Percentiles rank a stretch among this genome's conserved stretches.
These are phyloP conservation scores for Sarocladium brachiariae DNA, from an alignment of 2,329 filamentous ascomycete species.

Conservation along the genomic window DNA sequence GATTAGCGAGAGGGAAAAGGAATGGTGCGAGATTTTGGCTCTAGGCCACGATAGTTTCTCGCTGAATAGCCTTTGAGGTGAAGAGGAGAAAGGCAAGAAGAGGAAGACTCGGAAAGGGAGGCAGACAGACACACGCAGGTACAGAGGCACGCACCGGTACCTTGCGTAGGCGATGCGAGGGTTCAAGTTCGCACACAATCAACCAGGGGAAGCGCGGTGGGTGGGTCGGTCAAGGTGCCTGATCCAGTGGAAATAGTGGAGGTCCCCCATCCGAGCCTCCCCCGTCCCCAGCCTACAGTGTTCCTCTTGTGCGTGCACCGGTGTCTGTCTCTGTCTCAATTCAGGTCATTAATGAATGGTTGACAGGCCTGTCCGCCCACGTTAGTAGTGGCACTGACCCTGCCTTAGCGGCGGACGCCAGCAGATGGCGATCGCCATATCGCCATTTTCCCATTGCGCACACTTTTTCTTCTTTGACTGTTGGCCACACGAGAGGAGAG, in stretches of 20 bases:
- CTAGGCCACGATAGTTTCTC: constrained; percentile 3
- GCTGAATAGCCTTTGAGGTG: background rate
- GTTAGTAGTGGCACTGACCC: background rate
- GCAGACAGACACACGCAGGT: background rate
- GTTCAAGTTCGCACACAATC: no score
- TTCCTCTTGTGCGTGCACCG: no score
- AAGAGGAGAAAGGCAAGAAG: background rate
- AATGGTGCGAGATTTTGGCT: background rate
- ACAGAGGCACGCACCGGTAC: no score
- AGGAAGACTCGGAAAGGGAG: background rate
- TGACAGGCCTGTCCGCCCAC: background rate
- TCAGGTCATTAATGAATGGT: background rate
- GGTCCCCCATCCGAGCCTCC: no score
- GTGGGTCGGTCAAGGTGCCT: background rate
- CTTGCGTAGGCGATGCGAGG: no score
- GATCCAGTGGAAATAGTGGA: constrained; percentile 1
- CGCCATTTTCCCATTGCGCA: background rate
- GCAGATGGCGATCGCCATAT: background rate
- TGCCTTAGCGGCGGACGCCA: constrained; percentile 7
- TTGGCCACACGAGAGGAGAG: no score
- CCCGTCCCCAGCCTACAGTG: no score
- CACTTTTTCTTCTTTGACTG: background rate
- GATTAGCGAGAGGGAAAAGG: background rate
- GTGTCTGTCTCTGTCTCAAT: no score
- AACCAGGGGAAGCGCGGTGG: background rate